phyloP scores from a whole-genome alignment of 2,329 filamentous ascomycete species.

The Verticillium tricorpus region DNA sequence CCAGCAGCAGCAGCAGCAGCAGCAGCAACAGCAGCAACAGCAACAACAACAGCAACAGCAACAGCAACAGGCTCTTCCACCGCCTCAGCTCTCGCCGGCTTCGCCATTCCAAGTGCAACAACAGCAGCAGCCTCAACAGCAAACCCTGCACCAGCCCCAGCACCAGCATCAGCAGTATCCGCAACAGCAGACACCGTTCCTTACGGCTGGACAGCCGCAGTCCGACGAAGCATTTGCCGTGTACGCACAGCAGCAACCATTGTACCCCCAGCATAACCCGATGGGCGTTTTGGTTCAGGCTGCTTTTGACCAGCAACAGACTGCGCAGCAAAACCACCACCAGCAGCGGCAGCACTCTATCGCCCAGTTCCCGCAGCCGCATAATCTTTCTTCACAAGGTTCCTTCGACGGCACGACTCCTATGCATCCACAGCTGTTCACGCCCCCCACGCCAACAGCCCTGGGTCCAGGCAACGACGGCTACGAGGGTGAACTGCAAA shows the following conservation, averaged over 20 bases:
- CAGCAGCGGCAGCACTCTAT: not conserved
- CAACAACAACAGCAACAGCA: not conserved
- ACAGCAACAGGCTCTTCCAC: constrained; percentile 5
- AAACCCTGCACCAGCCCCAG: not conserved
- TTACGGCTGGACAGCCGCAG: not conserved
- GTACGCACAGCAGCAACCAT: constrained; percentile 8
- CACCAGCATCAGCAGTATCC: constrained; percentile 5
- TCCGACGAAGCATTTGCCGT: not conserved
- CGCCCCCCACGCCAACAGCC: constrained; percentile 15
- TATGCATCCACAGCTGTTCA: constrained; percentile 5
- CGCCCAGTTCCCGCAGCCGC: not conserved
- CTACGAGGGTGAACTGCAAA: constrained; percentile 40
- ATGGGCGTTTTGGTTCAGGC: constrained; percentile 36
- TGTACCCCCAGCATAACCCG: constrained; percentile 22
- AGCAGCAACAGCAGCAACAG: constrained; percentile 7
- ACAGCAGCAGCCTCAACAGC: constrained; percentile 4
- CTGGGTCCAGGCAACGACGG: constrained; percentile 36
- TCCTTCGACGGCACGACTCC: constrained; percentile 18
- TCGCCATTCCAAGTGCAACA: not conserved
- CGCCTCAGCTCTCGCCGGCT: constrained; percentile 1
- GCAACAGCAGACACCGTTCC: not conserved
- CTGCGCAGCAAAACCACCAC: not conserved
- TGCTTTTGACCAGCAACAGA: constrained; percentile 23
- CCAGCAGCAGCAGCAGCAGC: constrained; percentile 7
- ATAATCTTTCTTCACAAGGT: not conserved